These are phyloP conservation scores for Auriscalpium microsporum DNA, from an alignment of 768 basidiomycete genomes.

Conservation along the genomic window DNA sequence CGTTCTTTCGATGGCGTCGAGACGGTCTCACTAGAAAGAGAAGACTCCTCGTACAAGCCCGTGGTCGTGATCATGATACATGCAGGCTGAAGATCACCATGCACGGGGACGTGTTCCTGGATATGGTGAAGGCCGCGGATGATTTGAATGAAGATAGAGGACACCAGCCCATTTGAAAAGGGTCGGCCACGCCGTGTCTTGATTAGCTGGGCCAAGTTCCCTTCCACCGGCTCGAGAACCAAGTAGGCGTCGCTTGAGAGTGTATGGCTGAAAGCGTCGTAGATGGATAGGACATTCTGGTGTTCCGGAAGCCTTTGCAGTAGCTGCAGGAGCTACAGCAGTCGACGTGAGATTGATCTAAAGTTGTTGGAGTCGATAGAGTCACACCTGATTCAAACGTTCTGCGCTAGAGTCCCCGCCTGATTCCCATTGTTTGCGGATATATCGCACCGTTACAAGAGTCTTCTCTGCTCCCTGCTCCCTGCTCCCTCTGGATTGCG, in stretches of 20 bases:
- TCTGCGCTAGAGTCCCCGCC: slow-evolving; percentile 94
- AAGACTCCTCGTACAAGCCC: slow-evolving; percentile 81
- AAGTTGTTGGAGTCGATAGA: background rate
- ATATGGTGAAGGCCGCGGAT: slow-evolving; percentile 86
- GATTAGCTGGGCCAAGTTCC: slow-evolving; percentile 97
- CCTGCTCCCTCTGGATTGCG: slow-evolving; percentile 91
- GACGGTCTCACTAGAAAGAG: slow-evolving; percentile 37
- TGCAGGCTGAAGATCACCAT: slow-evolving; percentile 99
- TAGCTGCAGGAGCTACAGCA: slow-evolving; percentile 44
- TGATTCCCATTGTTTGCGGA: slow-evolving; percentile 95
- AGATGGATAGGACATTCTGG: slow-evolving; percentile 93
- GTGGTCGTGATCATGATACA: slow-evolving; percentile 96
- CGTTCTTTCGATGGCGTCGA: slow-evolving; percentile 63
- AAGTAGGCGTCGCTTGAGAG: slow-evolving; percentile 93
- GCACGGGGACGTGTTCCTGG: slow-evolving; percentile 86
- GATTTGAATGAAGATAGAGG: slow-evolving; percentile 88
- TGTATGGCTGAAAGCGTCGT: slow-evolving; percentile 95
- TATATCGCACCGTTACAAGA: slow-evolving; percentile 90
- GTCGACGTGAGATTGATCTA: slow-evolving; percentile 5
- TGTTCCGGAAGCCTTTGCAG: slow-evolving; percentile 89
- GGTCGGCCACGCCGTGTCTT: slow-evolving; percentile 90
- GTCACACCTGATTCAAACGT: slow-evolving; percentile 66
- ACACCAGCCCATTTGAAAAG: slow-evolving; percentile 87
- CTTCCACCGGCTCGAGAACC: slow-evolving; percentile 99
- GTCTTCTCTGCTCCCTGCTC: slow-evolving; percentile 91